Evolutionary conservation across 2,329 filamentous ascomycete species (phyloP).

Genomic region (Cercospora zeina): DNA sequence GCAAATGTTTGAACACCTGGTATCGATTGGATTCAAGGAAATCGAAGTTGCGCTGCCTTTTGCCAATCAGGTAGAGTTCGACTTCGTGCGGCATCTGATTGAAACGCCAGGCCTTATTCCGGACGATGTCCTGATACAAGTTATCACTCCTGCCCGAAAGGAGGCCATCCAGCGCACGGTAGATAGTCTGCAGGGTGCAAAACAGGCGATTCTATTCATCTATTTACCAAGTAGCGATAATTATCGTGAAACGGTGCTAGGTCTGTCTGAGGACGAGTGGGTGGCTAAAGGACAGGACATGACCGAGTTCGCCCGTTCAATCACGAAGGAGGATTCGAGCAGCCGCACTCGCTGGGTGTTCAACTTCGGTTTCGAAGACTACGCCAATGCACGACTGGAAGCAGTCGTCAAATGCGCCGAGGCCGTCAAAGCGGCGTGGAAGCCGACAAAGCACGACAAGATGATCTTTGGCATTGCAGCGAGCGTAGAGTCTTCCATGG

Average conservation of each 20-base stretch:
- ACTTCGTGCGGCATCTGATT: slow-evolving; percentile 85
- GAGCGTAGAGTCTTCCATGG: slow-evolving; percentile 90
- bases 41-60: slow-evolving; percentile 96
- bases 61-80: slow-evolving; percentile 90
- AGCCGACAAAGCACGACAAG: slow-evolving; percentile 70
- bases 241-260: slow-evolving; percentile 88
- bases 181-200: slow-evolving; percentile 81
- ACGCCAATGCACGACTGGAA: slow-evolving; percentile 85
- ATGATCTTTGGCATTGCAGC: slow-evolving; percentile 97
- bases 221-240: slow-evolving; percentile 95
- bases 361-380: slow-evolving; percentile 82
- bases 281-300: slow-evolving; percentile 80
- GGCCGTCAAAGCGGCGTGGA: slow-evolving; percentile 93
- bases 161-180: slow-evolving; percentile 89
- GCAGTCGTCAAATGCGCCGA: slow-evolving; percentile 82
- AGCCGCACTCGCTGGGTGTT: slow-evolving; percentile 70
- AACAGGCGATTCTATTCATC: slow-evolving; percentile 91
- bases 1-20: slow-evolving; percentile 90
- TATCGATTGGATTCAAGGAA: slow-evolving; percentile 91
- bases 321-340: slow-evolving; percentile 72
- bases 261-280: slow-evolving; percentile 77
- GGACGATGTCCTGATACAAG: slow-evolving; percentile 87
- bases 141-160: slow-evolving; percentile 85
- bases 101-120: slow-evolving; percentile 80
- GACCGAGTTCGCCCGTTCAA: slow-evolving; percentile 71